Percentiles rank a stretch among this genome's conserved stretches.
These are phyloP conservation scores for Cucumis sativus DNA, from an alignment of 306 rosid genomes.

Conservation along the genomic window DNA sequence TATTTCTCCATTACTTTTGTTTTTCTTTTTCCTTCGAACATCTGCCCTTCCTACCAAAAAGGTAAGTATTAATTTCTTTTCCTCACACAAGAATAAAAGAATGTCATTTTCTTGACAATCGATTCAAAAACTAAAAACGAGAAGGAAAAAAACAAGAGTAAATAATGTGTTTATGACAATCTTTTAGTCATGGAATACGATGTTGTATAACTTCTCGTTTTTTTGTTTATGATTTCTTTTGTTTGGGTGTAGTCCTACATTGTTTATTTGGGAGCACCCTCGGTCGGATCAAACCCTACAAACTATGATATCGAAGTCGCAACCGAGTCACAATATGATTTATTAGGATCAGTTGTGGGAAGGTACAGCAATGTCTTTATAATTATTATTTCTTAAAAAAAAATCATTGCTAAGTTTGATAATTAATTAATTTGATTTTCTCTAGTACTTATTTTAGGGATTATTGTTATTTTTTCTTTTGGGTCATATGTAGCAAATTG, in stretches of 20 bases:
- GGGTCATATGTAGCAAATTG: slow-evolving; percentile 16
- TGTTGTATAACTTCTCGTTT: no score
- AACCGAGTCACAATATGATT: slow-evolving; percentile 27
- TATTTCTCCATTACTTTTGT: slow-evolving; percentile 13
- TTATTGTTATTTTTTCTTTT: background rate
- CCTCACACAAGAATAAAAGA: no score
- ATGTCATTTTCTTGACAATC: no score
- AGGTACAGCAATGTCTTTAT: slow-evolving; percentile 18
- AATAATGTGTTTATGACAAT: no score
- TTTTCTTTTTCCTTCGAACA: slow-evolving; percentile 20
- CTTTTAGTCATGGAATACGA: no score
- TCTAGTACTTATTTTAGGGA: background rate
- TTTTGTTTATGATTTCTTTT: background rate
- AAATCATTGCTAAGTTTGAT: background rate
- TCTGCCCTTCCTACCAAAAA: slow-evolving; percentile 24
- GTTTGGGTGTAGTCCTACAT: slow-evolving; percentile 44
- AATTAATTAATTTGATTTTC: background rate
- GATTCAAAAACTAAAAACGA: no score
- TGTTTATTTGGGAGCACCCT: slow-evolving; percentile 54
- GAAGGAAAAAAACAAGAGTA: no score
- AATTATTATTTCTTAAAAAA: background rate
- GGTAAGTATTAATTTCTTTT: slow-evolving; percentile 11
- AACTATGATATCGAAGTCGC: slow-evolving; percentile 11
- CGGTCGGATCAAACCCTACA: slow-evolving; percentile 20
- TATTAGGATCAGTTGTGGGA: slow-evolving; percentile 42